These are phyloP conservation scores for Fusarium citri DNA, from an alignment of 2,329 filamentous ascomycete species.

Conservation along the genomic window DNA sequence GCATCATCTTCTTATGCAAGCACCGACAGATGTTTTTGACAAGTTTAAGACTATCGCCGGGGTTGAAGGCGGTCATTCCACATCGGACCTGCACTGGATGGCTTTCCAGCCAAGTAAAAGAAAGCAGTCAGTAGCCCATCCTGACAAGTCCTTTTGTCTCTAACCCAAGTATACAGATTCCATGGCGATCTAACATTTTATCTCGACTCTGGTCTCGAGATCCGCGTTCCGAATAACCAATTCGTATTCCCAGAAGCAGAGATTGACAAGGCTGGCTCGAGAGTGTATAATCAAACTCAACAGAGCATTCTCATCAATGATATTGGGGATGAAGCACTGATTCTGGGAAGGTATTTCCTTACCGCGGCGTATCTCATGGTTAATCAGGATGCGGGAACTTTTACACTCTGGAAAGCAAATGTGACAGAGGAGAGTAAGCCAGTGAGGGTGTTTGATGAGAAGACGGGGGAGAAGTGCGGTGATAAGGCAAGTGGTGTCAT, in stretches of 20 bases:
- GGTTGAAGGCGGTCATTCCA: neutral
- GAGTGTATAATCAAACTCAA: conserved; percentile 18
- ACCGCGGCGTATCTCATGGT: conserved; percentile 53
- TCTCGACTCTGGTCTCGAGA: conserved; percentile 44
- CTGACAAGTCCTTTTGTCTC: fast-evolving
- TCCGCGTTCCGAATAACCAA: conserved; percentile 49
- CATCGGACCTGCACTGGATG: conserved; percentile 34
- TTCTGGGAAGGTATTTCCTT: conserved; percentile 51
- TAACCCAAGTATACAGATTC: conserved; percentile 29
- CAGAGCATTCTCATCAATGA: conserved; percentile 46
- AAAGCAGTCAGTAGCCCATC: conserved; percentile 12
- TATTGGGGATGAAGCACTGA: conserved; percentile 34
- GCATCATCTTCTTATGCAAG: conserved; percentile 47
- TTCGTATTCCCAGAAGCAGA: conserved; percentile 46
- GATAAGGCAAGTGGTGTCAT: conserved; percentile 11
- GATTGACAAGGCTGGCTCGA: conserved; percentile 44
- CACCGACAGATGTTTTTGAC: conserved; percentile 30
- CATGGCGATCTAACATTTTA: conserved; percentile 47
- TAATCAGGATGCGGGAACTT: conserved; percentile 48
- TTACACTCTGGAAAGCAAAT: conserved; percentile 53
- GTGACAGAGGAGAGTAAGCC: conserved; percentile 30
- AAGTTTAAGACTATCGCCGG: conserved; percentile 37
- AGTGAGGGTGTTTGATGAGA: conserved; percentile 20
- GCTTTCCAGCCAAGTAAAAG: conserved; percentile 28
- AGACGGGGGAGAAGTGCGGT: conserved; percentile 12